phyloP scores from a whole-genome alignment of 768 basidiomycete species.

The Tubosaeta sp. region DNA sequence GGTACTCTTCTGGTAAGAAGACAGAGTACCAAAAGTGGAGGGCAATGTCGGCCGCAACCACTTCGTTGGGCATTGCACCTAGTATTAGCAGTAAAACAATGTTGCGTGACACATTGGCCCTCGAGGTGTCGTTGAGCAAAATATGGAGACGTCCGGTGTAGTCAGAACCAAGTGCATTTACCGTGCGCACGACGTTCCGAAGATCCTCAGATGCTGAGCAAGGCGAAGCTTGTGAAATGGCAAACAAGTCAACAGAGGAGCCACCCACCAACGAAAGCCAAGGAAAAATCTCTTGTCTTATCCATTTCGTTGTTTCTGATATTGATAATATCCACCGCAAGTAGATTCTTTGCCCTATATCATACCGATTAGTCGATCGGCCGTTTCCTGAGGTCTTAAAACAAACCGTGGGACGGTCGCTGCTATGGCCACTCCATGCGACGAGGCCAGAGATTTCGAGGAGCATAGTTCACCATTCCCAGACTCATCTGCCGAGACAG shows the following conservation, averaged over 20 bases:
- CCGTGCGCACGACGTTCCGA: constrained; percentile 37
- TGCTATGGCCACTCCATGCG: not conserved
- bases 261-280: constrained; percentile 21
- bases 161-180: constrained; percentile 39
- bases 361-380: not conserved
- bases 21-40: constrained; percentile 47
- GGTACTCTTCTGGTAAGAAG: constrained; percentile 34
- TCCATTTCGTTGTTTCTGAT: constrained; percentile 19
- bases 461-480: not conserved
- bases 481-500: not conserved
- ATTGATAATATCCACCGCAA: constrained; percentile 29
- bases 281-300: constrained; percentile 15
- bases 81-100: constrained; percentile 39
- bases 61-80: constrained; percentile 27
- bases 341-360: constrained; percentile 20
- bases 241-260: not conserved
- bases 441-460: not conserved
- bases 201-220: constrained; percentile 43
- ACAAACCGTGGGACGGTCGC: constrained; percentile 21
- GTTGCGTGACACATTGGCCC: constrained; percentile 33
- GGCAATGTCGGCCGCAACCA: constrained; percentile 38
- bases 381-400: constrained; percentile 6
- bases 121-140: constrained; percentile 39
- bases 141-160: constrained; percentile 38
- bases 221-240: not conserved